Conservation (phyloP, 352 stramenopile genomes). For the Pythium apleroticum region DNA sequence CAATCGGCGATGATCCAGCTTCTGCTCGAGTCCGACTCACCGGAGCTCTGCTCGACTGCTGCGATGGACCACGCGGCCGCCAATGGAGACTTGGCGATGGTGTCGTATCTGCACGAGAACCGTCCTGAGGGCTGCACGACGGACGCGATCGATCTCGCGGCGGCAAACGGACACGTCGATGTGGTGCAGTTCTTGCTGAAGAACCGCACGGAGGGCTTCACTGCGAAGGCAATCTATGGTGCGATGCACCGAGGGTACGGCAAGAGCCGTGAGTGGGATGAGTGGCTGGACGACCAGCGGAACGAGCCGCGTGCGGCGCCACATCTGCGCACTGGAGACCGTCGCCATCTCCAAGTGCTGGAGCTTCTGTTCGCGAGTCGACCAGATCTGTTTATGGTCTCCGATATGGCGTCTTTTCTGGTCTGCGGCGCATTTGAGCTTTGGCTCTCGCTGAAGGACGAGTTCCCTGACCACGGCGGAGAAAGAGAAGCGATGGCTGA, state of each 20-base stretch:
- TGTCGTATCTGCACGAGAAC: too few species aligned
- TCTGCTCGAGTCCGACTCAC: too few species aligned
- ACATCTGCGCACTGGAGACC: background rate
- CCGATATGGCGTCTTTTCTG: background rate
- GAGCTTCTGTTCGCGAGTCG: background rate
- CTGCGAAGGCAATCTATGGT: background rate
- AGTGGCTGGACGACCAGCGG: background rate
- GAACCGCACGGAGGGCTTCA: constrained; percentile 7
- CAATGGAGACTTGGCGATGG: too few species aligned
- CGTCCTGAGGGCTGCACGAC: too few species aligned
- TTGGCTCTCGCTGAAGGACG: constrained; percentile 6
- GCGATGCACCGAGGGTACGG: constrained; percentile 1
- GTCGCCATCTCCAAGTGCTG: constrained; percentile 11
- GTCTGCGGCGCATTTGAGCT: constrained; percentile 9
- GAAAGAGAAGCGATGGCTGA: constrained; percentile 8
- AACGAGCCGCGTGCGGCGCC: background rate
- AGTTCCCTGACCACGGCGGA: background rate
- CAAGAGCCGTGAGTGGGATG: background rate
- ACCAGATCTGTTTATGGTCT: constrained; percentile 3
- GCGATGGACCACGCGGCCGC: too few species aligned
- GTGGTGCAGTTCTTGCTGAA: constrained; percentile 22
- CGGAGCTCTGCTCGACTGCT: too few species aligned
- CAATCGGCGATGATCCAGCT: too few species aligned
- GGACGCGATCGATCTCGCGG: too few species aligned
- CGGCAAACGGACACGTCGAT: constrained; percentile 5